Conservation (phyloP, 2,329 filamentous ascomycete genomes). For the Aspergillus sp. region DNA sequence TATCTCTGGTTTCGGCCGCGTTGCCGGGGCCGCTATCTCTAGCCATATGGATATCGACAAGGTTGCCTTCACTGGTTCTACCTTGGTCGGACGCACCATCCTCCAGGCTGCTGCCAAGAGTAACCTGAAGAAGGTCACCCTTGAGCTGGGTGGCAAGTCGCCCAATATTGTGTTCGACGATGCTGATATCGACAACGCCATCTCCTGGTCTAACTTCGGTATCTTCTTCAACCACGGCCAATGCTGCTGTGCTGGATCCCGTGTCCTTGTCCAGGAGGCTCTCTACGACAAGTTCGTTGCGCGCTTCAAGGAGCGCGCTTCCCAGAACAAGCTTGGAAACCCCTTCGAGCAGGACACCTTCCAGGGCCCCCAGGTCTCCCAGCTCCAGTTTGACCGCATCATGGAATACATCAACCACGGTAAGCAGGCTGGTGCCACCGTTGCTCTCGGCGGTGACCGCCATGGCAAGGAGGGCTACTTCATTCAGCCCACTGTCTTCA, state of each 20-base stretch:
- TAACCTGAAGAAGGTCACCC: constrained; percentile 65
- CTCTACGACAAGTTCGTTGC: constrained; percentile 57
- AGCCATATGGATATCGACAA: constrained; percentile 65
- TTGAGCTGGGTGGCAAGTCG: constrained; percentile 37
- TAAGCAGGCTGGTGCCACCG: constrained; percentile 62
- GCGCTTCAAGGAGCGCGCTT: constrained; percentile 73
- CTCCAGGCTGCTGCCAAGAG: constrained; percentile 62
- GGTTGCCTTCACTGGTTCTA: constrained; percentile 64
- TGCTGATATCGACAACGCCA: constrained; percentile 28
- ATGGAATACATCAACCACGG: constrained; percentile 69
- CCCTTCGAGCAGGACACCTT: constrained; percentile 75
- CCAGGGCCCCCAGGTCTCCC: constrained; percentile 80
- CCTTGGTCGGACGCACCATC: constrained; percentile 59
- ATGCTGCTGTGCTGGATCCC: constrained; percentile 27
- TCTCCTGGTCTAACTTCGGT: constrained; percentile 27
- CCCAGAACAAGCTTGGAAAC: constrained; percentile 74
- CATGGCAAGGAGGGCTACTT: constrained; percentile 80
- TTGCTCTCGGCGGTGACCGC: constrained; percentile 67
- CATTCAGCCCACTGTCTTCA: constrained; percentile 81
- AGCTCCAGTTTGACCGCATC: constrained; percentile 82
- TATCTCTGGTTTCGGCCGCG: constrained; percentile 73
- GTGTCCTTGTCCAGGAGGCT: constrained; percentile 25
- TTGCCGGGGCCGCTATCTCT: constrained; percentile 68
- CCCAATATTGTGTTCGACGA: constrained; percentile 28
- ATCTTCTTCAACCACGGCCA: constrained; percentile 30